Evolutionary conservation across 2,329 filamentous ascomycete genomes (phyloP).

Genomic region (Ophioceras dolichostomum): DNA sequence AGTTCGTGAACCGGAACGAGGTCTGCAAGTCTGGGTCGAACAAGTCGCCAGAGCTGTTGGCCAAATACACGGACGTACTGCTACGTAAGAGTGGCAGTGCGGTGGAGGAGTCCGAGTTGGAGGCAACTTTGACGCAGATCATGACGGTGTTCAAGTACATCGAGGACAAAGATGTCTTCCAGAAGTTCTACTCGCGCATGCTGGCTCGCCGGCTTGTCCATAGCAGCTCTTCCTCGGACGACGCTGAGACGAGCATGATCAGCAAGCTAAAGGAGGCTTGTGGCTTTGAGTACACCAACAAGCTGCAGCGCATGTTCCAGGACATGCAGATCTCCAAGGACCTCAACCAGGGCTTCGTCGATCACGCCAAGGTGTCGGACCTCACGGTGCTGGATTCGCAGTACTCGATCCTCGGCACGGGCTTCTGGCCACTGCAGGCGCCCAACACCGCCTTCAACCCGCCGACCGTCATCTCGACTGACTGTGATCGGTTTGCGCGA

Average conservation of each 20-base stretch:
- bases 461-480: constrained; percentile 70
- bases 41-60: constrained; percentile 86
- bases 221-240: constrained; percentile 88
- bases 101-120: constrained; percentile 86
- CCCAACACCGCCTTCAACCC: constrained; percentile 83
- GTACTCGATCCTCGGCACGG: constrained; percentile 88
- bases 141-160: constrained; percentile 99
- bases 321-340: constrained; percentile 99
- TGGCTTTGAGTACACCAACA: constrained; percentile 98
- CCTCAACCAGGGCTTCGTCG: constrained; percentile 79
- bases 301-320: constrained; percentile 98
- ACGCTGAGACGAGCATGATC: constrained; percentile 99
- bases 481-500: constrained; percentile 76
- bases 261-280: constrained; percentile 97
- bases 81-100: constrained; percentile 88
- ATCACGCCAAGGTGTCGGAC: constrained; percentile 53
- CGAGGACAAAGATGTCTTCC: constrained; percentile 99
- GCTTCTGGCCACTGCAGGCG: constrained; percentile 89
- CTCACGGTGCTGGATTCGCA: constrained; percentile 71
- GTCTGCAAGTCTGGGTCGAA: constrained; percentile 90
- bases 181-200: constrained; percentile 98
- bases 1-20: constrained; percentile 96
- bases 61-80: constrained; percentile 88
- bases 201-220: constrained; percentile 89
- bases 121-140: constrained; percentile 78